A percentile compares a stretch with the other conserved stretches of the same genome.
Evolutionary conservation across 2,329 filamentous ascomycete genomes (phyloP).

Genomic region (Fusarium udum): DNA sequence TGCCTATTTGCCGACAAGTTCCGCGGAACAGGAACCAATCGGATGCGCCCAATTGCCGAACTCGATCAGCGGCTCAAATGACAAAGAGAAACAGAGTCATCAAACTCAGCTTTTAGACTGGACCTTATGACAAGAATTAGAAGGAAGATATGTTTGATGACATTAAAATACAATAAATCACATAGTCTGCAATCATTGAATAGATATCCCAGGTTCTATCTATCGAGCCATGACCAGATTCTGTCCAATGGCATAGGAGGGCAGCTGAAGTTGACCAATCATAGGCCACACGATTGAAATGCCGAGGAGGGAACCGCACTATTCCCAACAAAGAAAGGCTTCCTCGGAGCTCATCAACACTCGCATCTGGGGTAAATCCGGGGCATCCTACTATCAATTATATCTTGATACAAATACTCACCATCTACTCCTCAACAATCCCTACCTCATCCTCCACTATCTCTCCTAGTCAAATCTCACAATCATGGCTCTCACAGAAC

Average conservation of each 20-base stretch:
- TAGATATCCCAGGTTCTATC: background rate
- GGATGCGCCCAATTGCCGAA: background rate
- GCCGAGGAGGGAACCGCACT: background rate
- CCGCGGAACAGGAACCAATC: conserved; percentile 22
- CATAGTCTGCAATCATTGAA: accelerated
- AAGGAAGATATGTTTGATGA: accelerated
- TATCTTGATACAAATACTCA: conserved; percentile 13
- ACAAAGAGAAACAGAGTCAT: background rate
- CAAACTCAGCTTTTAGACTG: too few relatives aligned
- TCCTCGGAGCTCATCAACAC: conserved; percentile 12
- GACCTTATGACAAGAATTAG: accelerated
- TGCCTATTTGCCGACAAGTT: background rate
- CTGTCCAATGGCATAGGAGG: accelerated
- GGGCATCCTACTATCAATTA: background rate
- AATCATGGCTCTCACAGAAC: conserved; percentile 33
- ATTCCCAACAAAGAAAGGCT: background rate
- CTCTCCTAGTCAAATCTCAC: background rate
- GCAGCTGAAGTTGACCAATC: background rate
- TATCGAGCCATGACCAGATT: background rate
- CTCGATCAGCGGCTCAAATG: background rate
- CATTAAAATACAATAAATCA: too few relatives aligned
- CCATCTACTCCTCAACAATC: background rate
- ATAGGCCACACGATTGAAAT: background rate
- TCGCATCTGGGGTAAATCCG: conserved; percentile 13
- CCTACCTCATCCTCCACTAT: background rate